Conservation (phyloP, 1,139 yeast species). For the Magnusiomyces suaveolens region DNA sequence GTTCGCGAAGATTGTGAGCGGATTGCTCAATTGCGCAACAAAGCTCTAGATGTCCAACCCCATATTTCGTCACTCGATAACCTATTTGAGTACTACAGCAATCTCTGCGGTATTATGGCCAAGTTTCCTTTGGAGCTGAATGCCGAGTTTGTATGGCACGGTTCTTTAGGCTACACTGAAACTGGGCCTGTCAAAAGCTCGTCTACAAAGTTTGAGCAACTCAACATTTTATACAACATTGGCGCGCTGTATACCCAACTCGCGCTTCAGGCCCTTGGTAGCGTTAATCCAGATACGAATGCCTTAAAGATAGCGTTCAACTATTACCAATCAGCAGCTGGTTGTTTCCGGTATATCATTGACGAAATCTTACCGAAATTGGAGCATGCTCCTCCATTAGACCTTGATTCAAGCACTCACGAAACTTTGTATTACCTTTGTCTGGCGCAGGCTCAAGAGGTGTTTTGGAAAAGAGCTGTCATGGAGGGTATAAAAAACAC, state of each 20-base stretch:
- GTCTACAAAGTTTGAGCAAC: conserved; percentile 48
- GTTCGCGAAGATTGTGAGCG: conserved; percentile 46
- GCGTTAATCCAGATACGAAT: conserved; percentile 37
- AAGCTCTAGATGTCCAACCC: conserved; percentile 27
- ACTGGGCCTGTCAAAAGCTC: conserved; percentile 32
- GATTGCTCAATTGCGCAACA: conserved; percentile 36
- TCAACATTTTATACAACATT: conserved; percentile 57
- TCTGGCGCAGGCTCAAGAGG: conserved; percentile 84
- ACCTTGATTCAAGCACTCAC: conserved; percentile 38
- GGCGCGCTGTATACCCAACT: conserved; percentile 55
- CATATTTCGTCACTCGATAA: conserved; percentile 26
- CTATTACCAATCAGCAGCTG: conserved; percentile 58
- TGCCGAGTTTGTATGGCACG: conserved; percentile 60
- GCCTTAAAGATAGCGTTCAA: conserved; percentile 56
- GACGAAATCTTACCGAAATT: conserved; percentile 24
- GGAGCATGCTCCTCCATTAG: conserved; percentile 33
- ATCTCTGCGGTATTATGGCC: conserved; percentile 29
- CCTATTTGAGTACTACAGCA: conserved; percentile 27
- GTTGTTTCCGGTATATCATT: conserved; percentile 44
- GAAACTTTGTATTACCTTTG: conserved; percentile 40
- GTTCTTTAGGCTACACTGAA: conserved; percentile 50
- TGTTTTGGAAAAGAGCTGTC: conserved; percentile 69
- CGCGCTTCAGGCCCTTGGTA: conserved; percentile 30
- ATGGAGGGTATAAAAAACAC: conserved; percentile 48
- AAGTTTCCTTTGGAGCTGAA: conserved; percentile 39